A percentile compares a stretch with the other conserved stretches of the same genome.
Conservation (phyloP, 2,329 filamentous ascomycete genomes). For the Alternaria sp. region DNA sequence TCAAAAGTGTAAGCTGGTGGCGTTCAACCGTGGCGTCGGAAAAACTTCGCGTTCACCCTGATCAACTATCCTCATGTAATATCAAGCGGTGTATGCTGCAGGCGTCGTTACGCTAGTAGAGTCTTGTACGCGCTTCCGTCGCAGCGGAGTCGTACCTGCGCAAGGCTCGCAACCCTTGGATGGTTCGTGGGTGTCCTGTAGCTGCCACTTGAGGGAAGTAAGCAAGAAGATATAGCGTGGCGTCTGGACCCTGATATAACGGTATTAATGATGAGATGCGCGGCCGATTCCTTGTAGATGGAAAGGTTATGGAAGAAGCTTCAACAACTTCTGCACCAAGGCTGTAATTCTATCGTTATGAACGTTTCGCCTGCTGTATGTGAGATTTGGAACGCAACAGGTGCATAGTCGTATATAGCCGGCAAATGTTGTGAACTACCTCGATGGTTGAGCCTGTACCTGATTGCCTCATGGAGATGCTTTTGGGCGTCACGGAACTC, state of each 20-base stretch:
- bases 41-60: neutral
- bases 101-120: neutral
- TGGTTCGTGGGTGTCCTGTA: neutral
- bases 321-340: neutral
- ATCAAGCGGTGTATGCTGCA: neutral
- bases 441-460: neutral
- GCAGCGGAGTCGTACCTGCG: slow-evolving; percentile 6
- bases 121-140: slow-evolving; percentile 3
- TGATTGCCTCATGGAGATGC: neutral
- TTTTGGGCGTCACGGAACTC: neutral
- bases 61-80: neutral
- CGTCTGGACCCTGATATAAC: neutral
- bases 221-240: neutral
- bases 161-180: slow-evolving; percentile 1
- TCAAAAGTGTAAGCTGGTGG: slow-evolving; percentile 7
- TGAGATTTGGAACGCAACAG: neutral
- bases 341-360: neutral
- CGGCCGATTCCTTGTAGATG: neutral
- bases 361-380: neutral
- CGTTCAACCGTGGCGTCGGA: slow-evolving; percentile 1
- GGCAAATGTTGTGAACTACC: neutral
- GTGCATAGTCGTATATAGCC: neutral
- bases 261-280: neutral
- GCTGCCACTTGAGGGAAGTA: neutral
- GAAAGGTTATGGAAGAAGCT: neutral